Conservation (phyloP, 2,329 filamentous ascomycete species). For the Penicillium sp. region DNA sequence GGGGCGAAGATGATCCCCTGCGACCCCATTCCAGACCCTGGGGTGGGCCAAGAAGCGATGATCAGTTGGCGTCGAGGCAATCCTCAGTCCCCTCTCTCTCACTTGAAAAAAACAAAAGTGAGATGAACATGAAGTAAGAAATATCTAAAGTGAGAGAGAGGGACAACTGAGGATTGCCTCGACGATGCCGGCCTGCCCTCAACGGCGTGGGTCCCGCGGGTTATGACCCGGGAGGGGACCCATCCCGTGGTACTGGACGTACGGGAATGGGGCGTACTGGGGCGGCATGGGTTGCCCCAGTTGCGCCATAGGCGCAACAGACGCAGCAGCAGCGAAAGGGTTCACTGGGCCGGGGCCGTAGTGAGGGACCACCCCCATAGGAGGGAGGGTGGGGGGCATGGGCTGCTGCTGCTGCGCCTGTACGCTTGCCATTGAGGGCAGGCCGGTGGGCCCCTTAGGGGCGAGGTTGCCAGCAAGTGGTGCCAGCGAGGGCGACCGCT, state of each 20-base stretch:
- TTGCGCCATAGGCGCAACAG: conserved; percentile 10
- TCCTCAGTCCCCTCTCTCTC: neutral
- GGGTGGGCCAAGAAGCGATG: neutral
- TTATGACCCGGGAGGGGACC: conserved; percentile 16
- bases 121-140: neutral
- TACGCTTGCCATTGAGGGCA: conserved; percentile 14
- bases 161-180: neutral
- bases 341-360: conserved; percentile 11
- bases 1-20: neutral
- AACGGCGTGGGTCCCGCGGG: conserved; percentile 6
- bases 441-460: conserved; percentile 15
- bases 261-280: conserved; percentile 26
- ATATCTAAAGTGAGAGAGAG: conserved; percentile 8
- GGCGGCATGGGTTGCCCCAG: conserved; percentile 14
- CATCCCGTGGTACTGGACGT: conserved; percentile 13
- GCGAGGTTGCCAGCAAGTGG: conserved; percentile 17
- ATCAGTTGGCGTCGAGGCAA: neutral
- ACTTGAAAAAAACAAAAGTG: neutral
- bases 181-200: conserved; percentile 10
- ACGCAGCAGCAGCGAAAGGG: conserved; percentile 10
- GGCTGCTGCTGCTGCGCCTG: conserved; percentile 12
- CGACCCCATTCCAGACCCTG: neutral
- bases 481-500: conserved; percentile 18
- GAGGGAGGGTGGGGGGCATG: conserved; percentile 15
- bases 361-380: conserved; percentile 14